Percentiles rank a stretch among this genome's conserved stretches.
These are phyloP conservation scores for Trichoderma sp. DNA, from an alignment of 2,329 filamentous ascomycete species.

Conservation along the genomic window DNA sequence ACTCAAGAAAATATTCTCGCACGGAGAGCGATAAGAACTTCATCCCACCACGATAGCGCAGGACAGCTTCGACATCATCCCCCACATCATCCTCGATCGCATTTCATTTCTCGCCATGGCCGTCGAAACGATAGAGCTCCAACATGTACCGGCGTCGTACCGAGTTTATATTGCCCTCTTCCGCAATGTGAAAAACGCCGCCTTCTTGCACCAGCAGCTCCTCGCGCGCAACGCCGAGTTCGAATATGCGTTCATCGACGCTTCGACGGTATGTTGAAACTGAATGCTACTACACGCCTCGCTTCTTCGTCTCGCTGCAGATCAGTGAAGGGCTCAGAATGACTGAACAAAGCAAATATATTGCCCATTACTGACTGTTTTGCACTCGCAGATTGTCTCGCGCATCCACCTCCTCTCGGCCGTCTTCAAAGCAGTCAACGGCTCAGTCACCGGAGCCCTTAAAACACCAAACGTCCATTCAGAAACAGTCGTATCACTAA, in stretches of 20 bases:
- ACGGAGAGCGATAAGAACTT: not conserved
- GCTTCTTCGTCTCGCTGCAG: not conserved
- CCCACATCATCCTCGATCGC: not conserved
- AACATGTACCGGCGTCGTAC: constrained; percentile 69
- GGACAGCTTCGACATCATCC: not conserved
- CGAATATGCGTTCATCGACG: constrained; percentile 93
- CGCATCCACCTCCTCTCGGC: constrained; percentile 71
- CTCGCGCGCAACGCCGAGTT: constrained; percentile 80
- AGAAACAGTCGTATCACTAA: constrained; percentile 79
- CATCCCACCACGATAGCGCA: not conserved
- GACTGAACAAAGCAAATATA: accelerated
- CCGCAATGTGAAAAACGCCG: constrained; percentile 70
- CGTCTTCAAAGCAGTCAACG: constrained; percentile 72
- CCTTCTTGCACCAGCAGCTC: constrained; percentile 77
- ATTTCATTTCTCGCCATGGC: constrained; percentile 20
- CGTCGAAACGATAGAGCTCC: constrained; percentile 66
- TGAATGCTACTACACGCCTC: not conserved
- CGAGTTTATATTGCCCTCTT: constrained; percentile 74
- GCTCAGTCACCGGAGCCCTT: constrained; percentile 57
- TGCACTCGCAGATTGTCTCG: constrained; percentile 61
- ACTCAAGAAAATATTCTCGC: not conserved
- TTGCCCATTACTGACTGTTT: not conserved
- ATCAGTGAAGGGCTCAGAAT: not conserved
- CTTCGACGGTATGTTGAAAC: constrained; percentile 61
- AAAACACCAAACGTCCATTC: constrained; percentile 86